Evolutionary conservation across 148 eudicot genomes (phyloP).

Genomic region (Chenopodium suecicum): DNA sequence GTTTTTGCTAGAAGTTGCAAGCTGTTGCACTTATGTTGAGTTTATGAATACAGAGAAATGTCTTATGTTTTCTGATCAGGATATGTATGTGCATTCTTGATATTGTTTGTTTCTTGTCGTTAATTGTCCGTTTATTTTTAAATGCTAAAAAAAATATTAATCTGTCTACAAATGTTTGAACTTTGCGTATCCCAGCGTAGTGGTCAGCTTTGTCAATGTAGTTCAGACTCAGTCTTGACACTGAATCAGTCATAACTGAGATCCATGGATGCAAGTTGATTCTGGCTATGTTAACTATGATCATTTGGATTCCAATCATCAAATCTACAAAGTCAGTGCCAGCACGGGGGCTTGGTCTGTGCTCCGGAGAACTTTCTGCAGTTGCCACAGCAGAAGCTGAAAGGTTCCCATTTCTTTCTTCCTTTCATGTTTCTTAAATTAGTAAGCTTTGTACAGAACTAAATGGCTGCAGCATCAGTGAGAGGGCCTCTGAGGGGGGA

Average conservation of each 20-base stretch:
- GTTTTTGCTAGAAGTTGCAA: background rate
- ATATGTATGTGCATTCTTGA: no score
- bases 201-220: constrained; percentile 8
- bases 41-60: background rate
- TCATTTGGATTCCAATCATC: constrained; percentile 7
- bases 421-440: constrained; percentile 37
- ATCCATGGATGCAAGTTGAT: constrained; percentile 21
- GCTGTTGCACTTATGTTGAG: background rate
- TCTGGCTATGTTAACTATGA: constrained; percentile 25
- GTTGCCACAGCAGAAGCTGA: constrained; percentile 25
- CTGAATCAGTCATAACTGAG: constrained; percentile 17
- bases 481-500: constrained; percentile 25
- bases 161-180: background rate
- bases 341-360: constrained; percentile 28
- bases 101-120: constrained; percentile 1
- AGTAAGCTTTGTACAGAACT: constrained; percentile 28
- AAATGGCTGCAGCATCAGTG: constrained; percentile 38
- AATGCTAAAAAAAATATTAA: background rate
- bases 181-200: background rate
- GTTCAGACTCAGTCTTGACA: constrained; percentile 4
- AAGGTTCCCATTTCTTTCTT: constrained; percentile 14
- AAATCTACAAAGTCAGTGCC: constrained; percentile 11
- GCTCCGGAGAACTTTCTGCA: constrained; percentile 28
- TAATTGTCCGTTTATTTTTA: background rate
- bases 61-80: no score